Conservation (phyloP, 2,329 filamentous ascomycete species). For the Cladosporium phlei region DNA sequence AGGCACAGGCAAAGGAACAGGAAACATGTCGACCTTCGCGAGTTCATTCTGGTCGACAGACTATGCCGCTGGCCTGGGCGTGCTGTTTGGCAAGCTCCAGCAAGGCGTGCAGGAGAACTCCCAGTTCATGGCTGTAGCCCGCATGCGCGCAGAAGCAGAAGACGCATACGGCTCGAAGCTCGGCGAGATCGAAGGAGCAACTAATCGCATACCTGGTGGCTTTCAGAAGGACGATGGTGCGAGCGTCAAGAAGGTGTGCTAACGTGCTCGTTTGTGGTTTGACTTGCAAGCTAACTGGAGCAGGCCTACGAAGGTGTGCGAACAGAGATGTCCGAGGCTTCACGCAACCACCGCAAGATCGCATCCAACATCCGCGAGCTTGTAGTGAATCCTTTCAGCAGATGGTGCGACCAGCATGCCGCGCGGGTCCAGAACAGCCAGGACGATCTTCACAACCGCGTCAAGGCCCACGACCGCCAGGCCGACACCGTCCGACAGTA, state of each 20-base stretch:
- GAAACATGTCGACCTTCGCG: slow-evolving; percentile 80
- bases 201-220: slow-evolving; percentile 76
- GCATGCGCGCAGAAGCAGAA: slow-evolving; percentile 92
- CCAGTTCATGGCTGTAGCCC: slow-evolving; percentile 85
- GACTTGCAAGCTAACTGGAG: slow-evolving; percentile 12
- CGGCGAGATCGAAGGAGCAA: slow-evolving; percentile 72
- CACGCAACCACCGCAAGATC: slow-evolving; percentile 89
- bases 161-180: slow-evolving; percentile 80
- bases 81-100: slow-evolving; percentile 93
- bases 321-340: slow-evolving; percentile 84
- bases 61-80: slow-evolving; percentile 89
- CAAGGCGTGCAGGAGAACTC: slow-evolving; percentile 94
- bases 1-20: too few species aligned
- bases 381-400: slow-evolving; percentile 86
- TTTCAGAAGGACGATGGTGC: slow-evolving; percentile 92
- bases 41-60: slow-evolving; percentile 98
- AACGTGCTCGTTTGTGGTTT: not conserved
- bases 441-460: slow-evolving; percentile 82
- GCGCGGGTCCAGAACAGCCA: slow-evolving; percentile 87
- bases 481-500: slow-evolving; percentile 87
- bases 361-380: slow-evolving; percentile 93
- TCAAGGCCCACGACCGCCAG: slow-evolving; percentile 91
- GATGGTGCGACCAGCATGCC: slow-evolving; percentile 96
- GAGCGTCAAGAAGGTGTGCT: slow-evolving; percentile 80
- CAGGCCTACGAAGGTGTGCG: slow-evolving; percentile 93